These are phyloP conservation scores for Penstemon newberryi DNA, from an alignment of 257 asterid species.

Conservation along the genomic window DNA sequence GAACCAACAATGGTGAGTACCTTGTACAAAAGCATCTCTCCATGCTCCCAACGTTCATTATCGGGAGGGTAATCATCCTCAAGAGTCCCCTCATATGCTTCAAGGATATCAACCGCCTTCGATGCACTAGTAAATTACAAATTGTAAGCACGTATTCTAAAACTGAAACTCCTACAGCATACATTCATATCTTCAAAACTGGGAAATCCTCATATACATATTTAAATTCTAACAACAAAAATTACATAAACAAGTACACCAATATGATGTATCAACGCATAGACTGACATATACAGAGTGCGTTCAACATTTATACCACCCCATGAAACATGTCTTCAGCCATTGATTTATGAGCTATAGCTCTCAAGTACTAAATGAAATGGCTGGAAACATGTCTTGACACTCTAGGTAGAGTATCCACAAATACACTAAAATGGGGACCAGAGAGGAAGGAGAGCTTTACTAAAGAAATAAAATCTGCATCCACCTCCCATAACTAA, in stretches of 20 bases:
- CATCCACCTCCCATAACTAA: slow-evolving; percentile 21
- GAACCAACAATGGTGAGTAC: slow-evolving; percentile 35
- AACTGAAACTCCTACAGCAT: slow-evolving; percentile 12
- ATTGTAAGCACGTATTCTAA: slow-evolving; percentile 15
- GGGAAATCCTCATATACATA: background rate
- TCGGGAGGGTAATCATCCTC: slow-evolving; percentile 98
- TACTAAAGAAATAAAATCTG: slow-evolving; percentile 3
- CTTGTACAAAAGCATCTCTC: slow-evolving; percentile 98
- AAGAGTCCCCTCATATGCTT: slow-evolving; percentile 98
- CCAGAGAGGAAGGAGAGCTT: slow-evolving; percentile 2
- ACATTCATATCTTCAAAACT: background rate
- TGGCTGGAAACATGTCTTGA: background rate
- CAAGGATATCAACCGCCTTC: slow-evolving; percentile 95
- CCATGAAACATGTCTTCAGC: slow-evolving; percentile 3
- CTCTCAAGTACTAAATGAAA: slow-evolving; percentile 8
- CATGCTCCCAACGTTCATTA: slow-evolving; percentile 94
- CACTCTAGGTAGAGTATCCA: slow-evolving; percentile 16
- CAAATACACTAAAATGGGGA: background rate
- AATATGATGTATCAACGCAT: slow-evolving; percentile 6
- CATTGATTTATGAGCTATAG: slow-evolving; percentile 12
- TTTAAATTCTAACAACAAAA: slow-evolving; percentile 1
- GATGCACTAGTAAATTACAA: slow-evolving; percentile 59
- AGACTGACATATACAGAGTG: background rate
- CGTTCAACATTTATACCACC: background rate
- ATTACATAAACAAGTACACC: background rate